Percentiles rank a stretch among this genome's conserved stretches.
Conservation (phyloP, 2,329 filamentous ascomycete species). For the Fusarium pseudoanthophilum region DNA sequence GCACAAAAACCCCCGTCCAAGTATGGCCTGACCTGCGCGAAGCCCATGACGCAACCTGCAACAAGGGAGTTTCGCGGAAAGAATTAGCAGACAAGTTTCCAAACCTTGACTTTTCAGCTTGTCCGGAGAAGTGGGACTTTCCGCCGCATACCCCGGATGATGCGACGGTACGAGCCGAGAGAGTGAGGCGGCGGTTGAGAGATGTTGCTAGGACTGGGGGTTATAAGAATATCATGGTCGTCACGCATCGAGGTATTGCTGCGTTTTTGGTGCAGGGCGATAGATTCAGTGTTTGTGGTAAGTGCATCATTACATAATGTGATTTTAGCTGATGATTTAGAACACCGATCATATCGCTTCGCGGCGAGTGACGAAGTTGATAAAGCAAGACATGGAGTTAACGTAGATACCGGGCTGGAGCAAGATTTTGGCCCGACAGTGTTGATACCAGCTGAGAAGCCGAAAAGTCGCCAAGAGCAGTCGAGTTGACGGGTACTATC, state of each 20-base stretch:
- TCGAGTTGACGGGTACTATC: background rate
- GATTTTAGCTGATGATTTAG: background rate
- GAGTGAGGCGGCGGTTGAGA: slow-evolving; percentile 25
- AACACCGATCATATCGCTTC: slow-evolving; percentile 33
- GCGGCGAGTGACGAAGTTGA: slow-evolving; percentile 9
- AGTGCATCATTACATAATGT: fast-evolving
- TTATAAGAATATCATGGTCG: slow-evolving; percentile 33
- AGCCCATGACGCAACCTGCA: slow-evolving; percentile 41
- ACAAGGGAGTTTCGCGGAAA: slow-evolving; percentile 31
- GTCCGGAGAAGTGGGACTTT: slow-evolving; percentile 35
- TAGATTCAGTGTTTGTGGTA: slow-evolving; percentile 36
- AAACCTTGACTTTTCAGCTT: slow-evolving; percentile 33
- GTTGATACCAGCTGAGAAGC: slow-evolving; percentile 8
- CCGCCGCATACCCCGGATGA: slow-evolving; percentile 18
- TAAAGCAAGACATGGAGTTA: slow-evolving; percentile 7
- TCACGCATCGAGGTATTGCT: slow-evolving; percentile 37
- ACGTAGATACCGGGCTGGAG: slow-evolving; percentile 20
- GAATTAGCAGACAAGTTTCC: slow-evolving; percentile 31
- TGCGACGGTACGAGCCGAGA: slow-evolving; percentile 34
- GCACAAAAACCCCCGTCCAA: slow-evolving; percentile 11
- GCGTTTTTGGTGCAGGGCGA: slow-evolving; percentile 36
- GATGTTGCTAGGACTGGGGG: slow-evolving; percentile 2
- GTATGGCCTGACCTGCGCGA: slow-evolving; percentile 41
- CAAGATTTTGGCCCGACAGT: slow-evolving; percentile 38
- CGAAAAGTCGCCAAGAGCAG: background rate